phyloP scores from a whole-genome alignment of 441 rosid genomes.

The Corymbia citriodora region DNA sequence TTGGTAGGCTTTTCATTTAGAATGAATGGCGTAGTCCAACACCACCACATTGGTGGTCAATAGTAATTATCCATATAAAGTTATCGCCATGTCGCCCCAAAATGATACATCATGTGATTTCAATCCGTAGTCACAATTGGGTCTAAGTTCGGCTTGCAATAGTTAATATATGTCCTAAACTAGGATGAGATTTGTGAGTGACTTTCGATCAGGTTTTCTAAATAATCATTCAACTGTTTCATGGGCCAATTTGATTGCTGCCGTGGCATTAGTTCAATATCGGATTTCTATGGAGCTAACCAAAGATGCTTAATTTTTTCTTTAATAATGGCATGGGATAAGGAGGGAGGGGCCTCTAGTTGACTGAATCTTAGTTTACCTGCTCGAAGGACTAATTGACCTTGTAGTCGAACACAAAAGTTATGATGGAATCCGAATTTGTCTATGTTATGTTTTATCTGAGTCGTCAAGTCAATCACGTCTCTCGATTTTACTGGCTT shows the following conservation, averaged over 20 bases:
- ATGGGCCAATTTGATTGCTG: background rate
- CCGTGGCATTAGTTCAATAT: background rate
- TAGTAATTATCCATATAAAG: too few relatives aligned
- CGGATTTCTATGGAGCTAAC: background rate
- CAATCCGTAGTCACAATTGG: accelerated
- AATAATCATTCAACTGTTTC: too few relatives aligned
- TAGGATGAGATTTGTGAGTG: too few relatives aligned
- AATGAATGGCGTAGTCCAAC: accelerated
- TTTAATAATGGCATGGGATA: too few relatives aligned
- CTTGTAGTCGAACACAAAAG: background rate
- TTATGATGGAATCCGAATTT: background rate
- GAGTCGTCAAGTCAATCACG: too few relatives aligned
- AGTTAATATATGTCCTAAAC: too few relatives aligned
- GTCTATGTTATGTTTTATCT: background rate
- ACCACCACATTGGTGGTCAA: accelerated
- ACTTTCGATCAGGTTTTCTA: too few relatives aligned
- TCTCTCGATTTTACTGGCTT: background rate
- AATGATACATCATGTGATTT: accelerated
- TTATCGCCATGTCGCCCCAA: accelerated
- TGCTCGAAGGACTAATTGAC: background rate
- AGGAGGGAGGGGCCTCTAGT: background rate
- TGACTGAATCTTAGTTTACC: accelerated
- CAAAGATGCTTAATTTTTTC: background rate
- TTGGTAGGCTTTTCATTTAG: background rate
- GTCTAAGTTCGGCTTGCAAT: too few relatives aligned